These are phyloP conservation scores for Mortierella sp. DNA, from an alignment of 371 early-diverging fungal species.

Conservation along the genomic window DNA sequence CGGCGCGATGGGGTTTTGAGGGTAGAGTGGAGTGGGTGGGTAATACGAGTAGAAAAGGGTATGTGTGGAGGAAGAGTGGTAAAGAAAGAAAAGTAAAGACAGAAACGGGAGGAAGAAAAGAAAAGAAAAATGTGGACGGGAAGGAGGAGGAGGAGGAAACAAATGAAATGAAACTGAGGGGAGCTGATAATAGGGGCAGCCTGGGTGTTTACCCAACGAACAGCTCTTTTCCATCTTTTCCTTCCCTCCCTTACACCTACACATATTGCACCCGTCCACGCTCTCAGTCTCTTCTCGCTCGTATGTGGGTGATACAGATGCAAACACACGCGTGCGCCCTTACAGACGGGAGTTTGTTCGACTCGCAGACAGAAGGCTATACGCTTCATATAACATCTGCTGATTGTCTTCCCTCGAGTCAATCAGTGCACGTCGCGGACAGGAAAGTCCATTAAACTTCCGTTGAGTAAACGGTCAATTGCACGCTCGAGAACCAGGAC, in stretches of 20 bases:
- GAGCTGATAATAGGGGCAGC: background rate
- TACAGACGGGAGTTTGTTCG: no score
- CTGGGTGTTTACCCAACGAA: background rate
- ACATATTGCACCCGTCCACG: background rate
- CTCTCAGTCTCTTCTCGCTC: background rate
- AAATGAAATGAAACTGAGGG: background rate
- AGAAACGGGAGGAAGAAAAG: background rate
- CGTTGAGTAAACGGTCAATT: background rate
- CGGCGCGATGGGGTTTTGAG: constrained; percentile 6
- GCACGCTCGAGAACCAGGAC: background rate
- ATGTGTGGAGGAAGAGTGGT: background rate
- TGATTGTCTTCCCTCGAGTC: background rate
- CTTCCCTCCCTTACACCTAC: background rate
- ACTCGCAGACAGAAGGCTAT: no score
- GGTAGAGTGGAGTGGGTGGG: background rate
- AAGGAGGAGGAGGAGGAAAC: background rate
- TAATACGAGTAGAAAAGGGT: background rate
- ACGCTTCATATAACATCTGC: no score
- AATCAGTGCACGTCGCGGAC: background rate
- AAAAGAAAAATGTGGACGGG: background rate
- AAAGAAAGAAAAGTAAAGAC: background rate
- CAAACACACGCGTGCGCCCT: no score
- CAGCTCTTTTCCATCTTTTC: background rate
- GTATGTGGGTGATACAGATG: no score
- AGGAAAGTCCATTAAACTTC: background rate